Evolutionary conservation across 176 grass and related monocot genomes (phyloP).

Genomic region (Aegilops speltoides): DNA sequence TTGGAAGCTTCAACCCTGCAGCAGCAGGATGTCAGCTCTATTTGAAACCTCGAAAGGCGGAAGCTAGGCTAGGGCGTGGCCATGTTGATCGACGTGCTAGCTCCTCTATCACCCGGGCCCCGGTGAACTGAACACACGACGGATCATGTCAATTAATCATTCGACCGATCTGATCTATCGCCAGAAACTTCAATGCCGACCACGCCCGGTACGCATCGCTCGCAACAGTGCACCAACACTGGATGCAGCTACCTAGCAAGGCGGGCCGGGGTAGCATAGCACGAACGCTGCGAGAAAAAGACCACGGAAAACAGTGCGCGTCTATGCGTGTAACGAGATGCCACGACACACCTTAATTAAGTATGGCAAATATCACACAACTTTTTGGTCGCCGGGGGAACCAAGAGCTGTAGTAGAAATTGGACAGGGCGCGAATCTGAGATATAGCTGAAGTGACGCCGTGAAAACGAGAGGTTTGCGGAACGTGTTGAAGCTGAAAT

Average conservation of each 20-base stretch:
- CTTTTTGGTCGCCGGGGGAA: background rate
- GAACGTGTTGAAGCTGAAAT: background rate
- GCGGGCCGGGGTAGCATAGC: no score
- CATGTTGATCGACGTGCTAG: conserved; percentile 22
- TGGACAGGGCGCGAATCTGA: background rate
- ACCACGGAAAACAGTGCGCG: background rate
- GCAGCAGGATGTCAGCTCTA: background rate
- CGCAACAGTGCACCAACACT: background rate
- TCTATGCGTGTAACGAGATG: background rate
- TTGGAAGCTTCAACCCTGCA: conserved; percentile 28
- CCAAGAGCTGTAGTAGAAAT: background rate
- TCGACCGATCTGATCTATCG: conserved; percentile 15
- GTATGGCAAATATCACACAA: background rate
- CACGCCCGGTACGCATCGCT: background rate
- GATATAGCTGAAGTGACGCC: background rate
- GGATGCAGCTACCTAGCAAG: background rate
- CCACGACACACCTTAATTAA: background rate
- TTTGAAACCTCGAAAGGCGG: conserved; percentile 33
- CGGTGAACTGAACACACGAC: background rate
- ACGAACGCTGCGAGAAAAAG: background rate
- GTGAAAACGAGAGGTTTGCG: background rate
- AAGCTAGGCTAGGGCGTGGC: conserved; percentile 7
- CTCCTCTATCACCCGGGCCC: background rate
- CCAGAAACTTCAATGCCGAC: conserved; percentile 7
- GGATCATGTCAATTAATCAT: conserved; percentile 11